These are phyloP conservation scores for Leucaena leucocephala DNA, from an alignment of 306 rosid species.

Conservation along the genomic window DNA sequence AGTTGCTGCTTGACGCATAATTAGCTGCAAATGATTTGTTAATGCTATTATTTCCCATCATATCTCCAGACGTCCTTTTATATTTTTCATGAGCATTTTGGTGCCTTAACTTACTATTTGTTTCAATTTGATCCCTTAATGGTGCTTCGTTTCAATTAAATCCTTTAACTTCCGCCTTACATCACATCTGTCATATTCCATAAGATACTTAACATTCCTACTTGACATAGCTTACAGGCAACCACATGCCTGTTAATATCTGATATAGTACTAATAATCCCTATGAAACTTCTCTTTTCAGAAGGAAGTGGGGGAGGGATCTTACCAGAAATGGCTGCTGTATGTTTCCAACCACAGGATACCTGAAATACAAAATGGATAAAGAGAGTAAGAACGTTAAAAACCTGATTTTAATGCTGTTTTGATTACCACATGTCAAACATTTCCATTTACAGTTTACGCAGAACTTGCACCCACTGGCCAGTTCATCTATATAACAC, in stretches of 20 bases:
- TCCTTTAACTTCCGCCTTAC: neutral
- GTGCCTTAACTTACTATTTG: neutral
- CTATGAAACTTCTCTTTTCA: neutral
- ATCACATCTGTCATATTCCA: neutral
- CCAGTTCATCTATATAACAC: neutral
- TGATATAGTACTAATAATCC: neutral
- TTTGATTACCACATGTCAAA: neutral
- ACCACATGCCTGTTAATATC: neutral
- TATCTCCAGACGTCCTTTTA: neutral
- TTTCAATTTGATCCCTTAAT: neutral
- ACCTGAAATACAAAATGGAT: conserved; percentile 48
- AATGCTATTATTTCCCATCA: conserved; percentile 1
- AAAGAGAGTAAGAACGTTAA: conserved; percentile 4
- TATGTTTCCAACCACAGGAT: conserved; percentile 99
- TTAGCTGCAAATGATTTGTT: conserved; percentile 17
- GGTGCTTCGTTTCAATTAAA: neutral
- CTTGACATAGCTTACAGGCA: neutral
- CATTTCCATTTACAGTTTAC: conserved; percentile 4
- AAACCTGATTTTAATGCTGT: conserved; percentile 1
- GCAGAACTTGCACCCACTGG: neutral
- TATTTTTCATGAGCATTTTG: neutral
- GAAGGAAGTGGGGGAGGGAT: neutral
- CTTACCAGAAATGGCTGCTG: conserved; percentile 88
- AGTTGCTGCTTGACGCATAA: neutral
- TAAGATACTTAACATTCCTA: neutral